A percentile compares a stretch with the other conserved stretches of the same genome.
Conservation (phyloP, 2,329 filamentous ascomycete species). For the Fusarium avenaceum region DNA sequence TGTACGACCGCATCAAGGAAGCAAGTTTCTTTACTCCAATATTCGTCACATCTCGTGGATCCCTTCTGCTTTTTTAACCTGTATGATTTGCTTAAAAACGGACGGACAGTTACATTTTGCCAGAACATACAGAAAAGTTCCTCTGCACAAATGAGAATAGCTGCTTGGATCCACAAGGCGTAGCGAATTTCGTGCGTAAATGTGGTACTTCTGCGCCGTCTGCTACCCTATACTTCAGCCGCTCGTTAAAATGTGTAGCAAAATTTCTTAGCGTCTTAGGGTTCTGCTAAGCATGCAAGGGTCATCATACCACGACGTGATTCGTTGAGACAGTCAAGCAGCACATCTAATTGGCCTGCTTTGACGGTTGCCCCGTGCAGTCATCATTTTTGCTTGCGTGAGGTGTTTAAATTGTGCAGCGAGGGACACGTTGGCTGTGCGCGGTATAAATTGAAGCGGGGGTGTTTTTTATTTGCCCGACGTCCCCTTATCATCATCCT, state of each 20-base stretch:
- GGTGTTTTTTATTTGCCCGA: not conserved
- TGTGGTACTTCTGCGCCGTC: too few species aligned
- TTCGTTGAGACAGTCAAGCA: not conserved
- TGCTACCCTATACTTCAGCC: too few species aligned
- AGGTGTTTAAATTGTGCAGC: not conserved
- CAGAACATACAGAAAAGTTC: too few species aligned
- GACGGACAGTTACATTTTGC: too few species aligned
- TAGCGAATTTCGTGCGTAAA: too few species aligned
- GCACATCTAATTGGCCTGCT: not conserved
- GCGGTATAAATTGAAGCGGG: not conserved
- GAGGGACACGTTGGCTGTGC: not conserved
- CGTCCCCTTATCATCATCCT: not conserved
- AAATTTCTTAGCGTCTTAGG: not conserved
- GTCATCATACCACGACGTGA: not conserved
- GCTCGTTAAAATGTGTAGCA: not conserved
- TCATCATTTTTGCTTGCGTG: not conserved
- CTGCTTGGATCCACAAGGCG: too few species aligned
- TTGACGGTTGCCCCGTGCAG: not conserved
- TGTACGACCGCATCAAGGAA: rapidly evolving
- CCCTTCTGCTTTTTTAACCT: too few species aligned
- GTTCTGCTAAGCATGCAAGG: not conserved
- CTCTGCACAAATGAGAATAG: too few species aligned
- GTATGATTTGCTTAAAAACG: too few species aligned
- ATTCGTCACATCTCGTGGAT: too few species aligned
- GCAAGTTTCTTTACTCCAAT: too few species aligned